These are phyloP conservation scores for Skeletonema grethae DNA, from an alignment of 108 stramenopile species.

Conservation along the genomic window DNA sequence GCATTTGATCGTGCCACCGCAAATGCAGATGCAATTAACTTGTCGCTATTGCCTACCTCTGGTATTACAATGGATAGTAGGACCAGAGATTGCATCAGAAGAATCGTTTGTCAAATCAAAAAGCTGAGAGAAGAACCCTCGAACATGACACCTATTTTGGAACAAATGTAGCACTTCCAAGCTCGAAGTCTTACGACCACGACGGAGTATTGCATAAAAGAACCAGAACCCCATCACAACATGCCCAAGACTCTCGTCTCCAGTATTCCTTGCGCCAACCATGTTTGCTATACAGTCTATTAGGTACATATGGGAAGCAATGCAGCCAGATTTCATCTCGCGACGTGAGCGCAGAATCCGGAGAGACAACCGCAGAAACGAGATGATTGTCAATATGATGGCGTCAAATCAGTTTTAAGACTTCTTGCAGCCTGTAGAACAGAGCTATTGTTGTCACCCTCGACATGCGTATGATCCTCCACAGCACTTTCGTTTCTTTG, in stretches of 20 bases:
- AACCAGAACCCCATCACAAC: slow-evolving; percentile 30
- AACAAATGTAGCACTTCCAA: slow-evolving; percentile 9
- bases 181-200: slow-evolving; percentile 1
- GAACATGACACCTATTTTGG: slow-evolving; percentile 18
- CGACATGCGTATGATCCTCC: neutral
- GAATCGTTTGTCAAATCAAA: slow-evolving; percentile 33
- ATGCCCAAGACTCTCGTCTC: slow-evolving; percentile 15
- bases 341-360: slow-evolving; percentile 8
- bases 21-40: slow-evolving; percentile 74
- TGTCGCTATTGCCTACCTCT: slow-evolving; percentile 83
- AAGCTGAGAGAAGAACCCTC: slow-evolving; percentile 31
- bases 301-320: slow-evolving; percentile 19
- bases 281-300: slow-evolving; percentile 32
- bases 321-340: slow-evolving; percentile 19
- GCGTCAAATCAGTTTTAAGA: slow-evolving; percentile 17
- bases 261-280: neutral
- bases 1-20: slow-evolving; percentile 71
- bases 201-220: slow-evolving; percentile 21
- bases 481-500: neutral
- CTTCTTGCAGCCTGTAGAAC: neutral
- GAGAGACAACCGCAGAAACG: slow-evolving; percentile 17
- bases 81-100: slow-evolving; percentile 17
- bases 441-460: no score
- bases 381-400: no score
- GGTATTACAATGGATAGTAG: slow-evolving; percentile 57